Evolutionary conservation across 2,329 filamentous ascomycete species (phyloP).

Genomic region (Chaetomium strumarium): DNA sequence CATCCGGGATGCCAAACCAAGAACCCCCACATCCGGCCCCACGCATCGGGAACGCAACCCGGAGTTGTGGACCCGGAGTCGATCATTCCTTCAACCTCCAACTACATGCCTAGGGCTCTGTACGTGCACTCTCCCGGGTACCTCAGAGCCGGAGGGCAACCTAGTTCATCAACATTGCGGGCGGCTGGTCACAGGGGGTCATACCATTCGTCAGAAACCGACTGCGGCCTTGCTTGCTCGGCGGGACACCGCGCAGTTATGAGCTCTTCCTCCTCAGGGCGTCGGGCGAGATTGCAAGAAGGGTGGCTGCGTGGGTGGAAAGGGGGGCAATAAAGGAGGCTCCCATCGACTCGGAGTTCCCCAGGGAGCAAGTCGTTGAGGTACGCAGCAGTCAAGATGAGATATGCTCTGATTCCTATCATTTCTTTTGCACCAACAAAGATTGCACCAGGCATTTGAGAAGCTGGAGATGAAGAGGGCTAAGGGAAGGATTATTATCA

Average conservation of each 20-base stretch:
- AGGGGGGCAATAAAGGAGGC: constrained; percentile 27
- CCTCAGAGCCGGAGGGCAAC: constrained; percentile 32
- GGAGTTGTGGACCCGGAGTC: too few species aligned
- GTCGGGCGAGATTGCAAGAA: constrained; percentile 24
- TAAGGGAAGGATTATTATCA: constrained; percentile 31
- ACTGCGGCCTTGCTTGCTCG: constrained; percentile 28
- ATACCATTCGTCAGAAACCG: constrained; percentile 30
- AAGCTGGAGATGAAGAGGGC: constrained; percentile 29
- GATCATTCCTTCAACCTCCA: too few species aligned
- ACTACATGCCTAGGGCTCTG: too few species aligned
- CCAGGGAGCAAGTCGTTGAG: constrained; percentile 28
- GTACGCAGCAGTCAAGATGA: constrained; percentile 23
- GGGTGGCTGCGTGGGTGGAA: constrained; percentile 26
- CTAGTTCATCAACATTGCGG: constrained; percentile 34
- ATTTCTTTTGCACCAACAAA: neutral
- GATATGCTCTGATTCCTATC: neutral
- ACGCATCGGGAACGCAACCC: too few species aligned
- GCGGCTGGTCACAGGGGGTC: constrained; percentile 28
- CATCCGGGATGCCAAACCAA: too few species aligned
- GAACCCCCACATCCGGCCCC: too few species aligned
- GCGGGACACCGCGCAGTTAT: constrained; percentile 29
- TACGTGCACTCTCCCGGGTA: constrained; percentile 37
- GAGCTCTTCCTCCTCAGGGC: constrained; percentile 28
- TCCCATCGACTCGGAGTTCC: constrained; percentile 29
- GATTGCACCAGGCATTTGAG: constrained; percentile 26